These are phyloP conservation scores for Patellaria atrata DNA, from an alignment of 495 filamentous ascomycete genomes.

Conservation along the genomic window DNA sequence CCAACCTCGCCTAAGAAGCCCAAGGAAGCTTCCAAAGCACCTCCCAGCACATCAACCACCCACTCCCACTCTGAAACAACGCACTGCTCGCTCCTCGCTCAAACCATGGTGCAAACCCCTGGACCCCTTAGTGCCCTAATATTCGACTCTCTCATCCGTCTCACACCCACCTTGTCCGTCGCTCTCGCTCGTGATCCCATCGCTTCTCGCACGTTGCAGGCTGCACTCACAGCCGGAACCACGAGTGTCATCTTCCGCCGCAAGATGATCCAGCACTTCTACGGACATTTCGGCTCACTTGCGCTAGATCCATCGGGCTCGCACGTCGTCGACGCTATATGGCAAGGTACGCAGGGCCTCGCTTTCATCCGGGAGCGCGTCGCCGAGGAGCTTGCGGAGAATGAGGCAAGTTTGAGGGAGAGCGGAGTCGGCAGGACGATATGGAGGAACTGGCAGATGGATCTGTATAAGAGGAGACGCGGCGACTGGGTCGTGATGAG, in stretches of 20 bases:
- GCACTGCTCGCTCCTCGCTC: conserved; percentile 51
- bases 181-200: conserved; percentile 42
- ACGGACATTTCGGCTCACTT: conserved; percentile 44
- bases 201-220: conserved; percentile 58
- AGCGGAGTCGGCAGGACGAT: conserved; percentile 65
- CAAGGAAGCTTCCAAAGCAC: conserved; percentile 20
- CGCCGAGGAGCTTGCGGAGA: conserved; percentile 44
- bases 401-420: conserved; percentile 54
- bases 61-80: conserved; percentile 31
- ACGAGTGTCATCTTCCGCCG: conserved; percentile 45
- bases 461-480: conserved; percentile 57
- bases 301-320: conserved; percentile 58
- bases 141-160: conserved; percentile 36
- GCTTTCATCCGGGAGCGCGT: conserved; percentile 54
- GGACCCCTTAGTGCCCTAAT: conserved; percentile 43
- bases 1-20: no score
- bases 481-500: conserved; percentile 58
- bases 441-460: conserved; percentile 87
- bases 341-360: conserved; percentile 48
- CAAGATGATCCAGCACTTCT: conserved; percentile 45
- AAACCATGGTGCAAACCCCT: conserved; percentile 46
- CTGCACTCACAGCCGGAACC: conserved; percentile 44
- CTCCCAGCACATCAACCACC: conserved; percentile 3
- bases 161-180: conserved; percentile 30
- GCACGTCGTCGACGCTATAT: conserved; percentile 65